Conservation (phyloP, 768 basidiomycete species). For the Coprinopsis sp. region DNA sequence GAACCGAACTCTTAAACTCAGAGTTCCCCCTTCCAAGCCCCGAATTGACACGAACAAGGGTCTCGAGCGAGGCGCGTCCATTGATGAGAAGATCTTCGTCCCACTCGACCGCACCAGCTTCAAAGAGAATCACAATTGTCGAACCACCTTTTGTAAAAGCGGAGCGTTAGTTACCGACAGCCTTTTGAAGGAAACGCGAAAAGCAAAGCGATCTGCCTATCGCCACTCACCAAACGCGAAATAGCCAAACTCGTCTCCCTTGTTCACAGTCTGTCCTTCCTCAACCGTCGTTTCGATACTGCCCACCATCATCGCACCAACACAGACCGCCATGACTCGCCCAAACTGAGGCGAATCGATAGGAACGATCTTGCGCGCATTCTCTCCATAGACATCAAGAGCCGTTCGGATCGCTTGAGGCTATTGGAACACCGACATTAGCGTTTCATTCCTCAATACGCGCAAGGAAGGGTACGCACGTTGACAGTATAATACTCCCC, state of each 20-base stretch:
- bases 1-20: no score
- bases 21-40: constrained; percentile 53
- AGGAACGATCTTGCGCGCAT: constrained; percentile 86
- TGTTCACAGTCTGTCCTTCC: constrained; percentile 73
- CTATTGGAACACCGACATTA: no score
- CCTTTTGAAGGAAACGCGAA: constrained; percentile 22
- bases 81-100: constrained; percentile 88
- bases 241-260: constrained; percentile 90
- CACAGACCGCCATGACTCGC: constrained; percentile 84
- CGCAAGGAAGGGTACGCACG: constrained; percentile 36
- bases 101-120: constrained; percentile 81
- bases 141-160: constrained; percentile 76
- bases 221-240: constrained; percentile 99
- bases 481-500: constrained; percentile 98
- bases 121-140: constrained; percentile 87
- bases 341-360: constrained; percentile 90
- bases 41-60: constrained; percentile 84
- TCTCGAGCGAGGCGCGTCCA: constrained; percentile 82
- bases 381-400: constrained; percentile 93
- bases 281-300: constrained; percentile 84
- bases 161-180: neutral
- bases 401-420: constrained; percentile 91
- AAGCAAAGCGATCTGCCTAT: no score
- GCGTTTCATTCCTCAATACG: constrained; percentile 2
- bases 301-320: constrained; percentile 95